Evolutionary conservation across 345 rosid genomes (phyloP).

Genomic region (Citrus glauca): DNA sequence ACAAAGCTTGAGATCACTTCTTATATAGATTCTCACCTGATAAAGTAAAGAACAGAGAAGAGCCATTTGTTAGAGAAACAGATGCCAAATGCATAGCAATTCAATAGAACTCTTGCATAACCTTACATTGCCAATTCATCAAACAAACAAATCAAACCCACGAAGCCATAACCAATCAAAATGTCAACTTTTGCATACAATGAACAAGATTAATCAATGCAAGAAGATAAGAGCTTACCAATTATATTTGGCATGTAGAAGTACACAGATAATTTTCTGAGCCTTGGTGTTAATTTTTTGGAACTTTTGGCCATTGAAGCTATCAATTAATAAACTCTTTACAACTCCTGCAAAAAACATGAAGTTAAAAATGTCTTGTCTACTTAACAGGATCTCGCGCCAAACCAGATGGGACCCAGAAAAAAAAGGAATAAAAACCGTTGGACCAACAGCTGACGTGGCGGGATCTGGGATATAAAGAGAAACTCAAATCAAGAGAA

Average conservation of each 20-base stretch:
- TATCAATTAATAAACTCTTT: neutral
- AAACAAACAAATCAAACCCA: neutral
- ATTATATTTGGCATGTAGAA: slow-evolving; percentile 83
- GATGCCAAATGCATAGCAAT: slow-evolving; percentile 69
- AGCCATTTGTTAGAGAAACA: slow-evolving; percentile 79
- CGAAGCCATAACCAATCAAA: slow-evolving; percentile 3
- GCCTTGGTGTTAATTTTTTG: slow-evolving; percentile 33
- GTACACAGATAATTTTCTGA: slow-evolving; percentile 53
- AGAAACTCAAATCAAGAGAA: neutral
- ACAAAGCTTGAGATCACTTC: slow-evolving; percentile 1
- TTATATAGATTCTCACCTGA: slow-evolving; percentile 43
- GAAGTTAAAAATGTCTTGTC: neutral
- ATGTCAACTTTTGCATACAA: neutral
- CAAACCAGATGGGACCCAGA: slow-evolving; percentile 11
- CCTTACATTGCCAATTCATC: slow-evolving; percentile 34
- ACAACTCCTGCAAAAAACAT: slow-evolving; percentile 3
- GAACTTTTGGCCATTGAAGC: slow-evolving; percentile 61
- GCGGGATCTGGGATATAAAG: neutral
- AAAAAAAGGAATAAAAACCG: neutral
- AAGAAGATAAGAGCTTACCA: slow-evolving; percentile 45
- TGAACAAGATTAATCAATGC: neutral
- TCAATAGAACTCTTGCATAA: slow-evolving; percentile 71
- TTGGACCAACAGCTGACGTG: slow-evolving; percentile 1
- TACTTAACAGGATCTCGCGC: neutral
- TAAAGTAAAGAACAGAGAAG: slow-evolving; percentile 66